These are phyloP conservation scores for Globisporangium emineosum DNA, from an alignment of 352 stramenopile genomes.

Conservation along the genomic window DNA sequence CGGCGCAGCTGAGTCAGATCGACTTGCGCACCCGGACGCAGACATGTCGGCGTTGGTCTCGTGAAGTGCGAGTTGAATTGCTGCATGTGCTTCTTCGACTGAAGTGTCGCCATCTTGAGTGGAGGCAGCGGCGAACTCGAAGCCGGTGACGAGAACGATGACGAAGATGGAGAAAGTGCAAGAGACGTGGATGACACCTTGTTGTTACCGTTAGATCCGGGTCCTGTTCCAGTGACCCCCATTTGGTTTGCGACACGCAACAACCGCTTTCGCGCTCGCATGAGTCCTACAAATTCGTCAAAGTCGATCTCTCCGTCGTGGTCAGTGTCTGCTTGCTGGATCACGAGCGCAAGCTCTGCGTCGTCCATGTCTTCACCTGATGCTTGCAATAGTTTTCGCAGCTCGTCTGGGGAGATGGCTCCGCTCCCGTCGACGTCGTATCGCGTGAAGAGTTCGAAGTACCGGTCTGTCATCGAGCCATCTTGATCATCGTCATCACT, in stretches of 20 bases:
- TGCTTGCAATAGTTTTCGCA: conserved; percentile 48
- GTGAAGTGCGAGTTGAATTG: conserved; percentile 43
- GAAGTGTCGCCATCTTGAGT: conserved; percentile 46
- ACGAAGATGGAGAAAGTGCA: background rate
- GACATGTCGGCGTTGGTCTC: conserved; percentile 51
- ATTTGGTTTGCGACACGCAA: conserved; percentile 68
- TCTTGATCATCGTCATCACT: conserved; percentile 14
- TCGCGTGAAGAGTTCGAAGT: conserved; percentile 57
- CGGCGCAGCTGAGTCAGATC: conserved; percentile 60
- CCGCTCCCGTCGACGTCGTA: conserved; percentile 81
- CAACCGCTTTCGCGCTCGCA: conserved; percentile 75
- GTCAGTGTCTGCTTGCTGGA: conserved; percentile 66
- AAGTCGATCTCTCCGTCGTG: conserved; percentile 78
- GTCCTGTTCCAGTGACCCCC: conserved; percentile 40
- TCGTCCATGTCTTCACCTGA: conserved; percentile 79
- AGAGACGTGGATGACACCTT: background rate
- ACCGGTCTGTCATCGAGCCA: conserved; percentile 40
- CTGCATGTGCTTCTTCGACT: conserved; percentile 45
- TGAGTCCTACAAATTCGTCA: conserved; percentile 73
- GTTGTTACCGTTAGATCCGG: conserved; percentile 8
- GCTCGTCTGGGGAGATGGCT: conserved; percentile 66
- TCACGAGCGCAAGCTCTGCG: conserved; percentile 57
- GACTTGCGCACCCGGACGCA: conserved; percentile 45
- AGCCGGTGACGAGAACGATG: conserved; percentile 9
- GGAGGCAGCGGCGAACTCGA: conserved; percentile 40